These are phyloP conservation scores for Brettanomyces anomalus DNA, from an alignment of 805 yeast genomes.

Conservation along the genomic window DNA sequence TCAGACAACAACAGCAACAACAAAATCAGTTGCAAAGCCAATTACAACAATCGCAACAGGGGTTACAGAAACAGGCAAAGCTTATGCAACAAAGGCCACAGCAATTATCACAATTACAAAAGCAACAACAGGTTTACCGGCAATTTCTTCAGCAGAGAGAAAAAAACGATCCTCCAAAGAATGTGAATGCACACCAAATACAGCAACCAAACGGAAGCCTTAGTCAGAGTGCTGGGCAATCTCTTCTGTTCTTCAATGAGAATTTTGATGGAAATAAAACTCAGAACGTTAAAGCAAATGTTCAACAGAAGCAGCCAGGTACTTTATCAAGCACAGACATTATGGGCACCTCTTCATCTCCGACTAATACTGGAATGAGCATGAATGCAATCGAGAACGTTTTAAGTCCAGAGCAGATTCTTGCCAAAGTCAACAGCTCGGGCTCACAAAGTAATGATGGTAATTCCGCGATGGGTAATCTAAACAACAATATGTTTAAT, in stretches of 20 bases:
- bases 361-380: not conserved
- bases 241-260: slow-evolving; percentile 1
- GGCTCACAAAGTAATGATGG: not conserved
- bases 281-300: not conserved
- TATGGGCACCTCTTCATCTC: not conserved
- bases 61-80: slow-evolving; percentile 9
- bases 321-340: not conserved
- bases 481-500: not conserved
- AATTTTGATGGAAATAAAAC: not conserved
- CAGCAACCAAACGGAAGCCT: not conserved
- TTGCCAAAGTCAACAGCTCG: slow-evolving; percentile 20
- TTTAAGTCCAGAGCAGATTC: slow-evolving; percentile 27
- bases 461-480: not conserved
- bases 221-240: not conserved
- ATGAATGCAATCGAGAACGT: not conserved
- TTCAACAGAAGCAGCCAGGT: not conserved
- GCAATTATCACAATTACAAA: slow-evolving; percentile 14
- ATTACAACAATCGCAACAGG: slow-evolving; percentile 8
- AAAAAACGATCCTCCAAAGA: not conserved
- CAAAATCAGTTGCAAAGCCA: slow-evolving; percentile 12
- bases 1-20: slow-evolving; percentile 18
- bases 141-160: slow-evolving; percentile 5
- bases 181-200: not conserved
- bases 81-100: slow-evolving; percentile 24
- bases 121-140: slow-evolving; percentile 12